These are phyloP conservation scores for Cydonia oblonga DNA, from an alignment of 331 rosid species.

Conservation along the genomic window DNA sequence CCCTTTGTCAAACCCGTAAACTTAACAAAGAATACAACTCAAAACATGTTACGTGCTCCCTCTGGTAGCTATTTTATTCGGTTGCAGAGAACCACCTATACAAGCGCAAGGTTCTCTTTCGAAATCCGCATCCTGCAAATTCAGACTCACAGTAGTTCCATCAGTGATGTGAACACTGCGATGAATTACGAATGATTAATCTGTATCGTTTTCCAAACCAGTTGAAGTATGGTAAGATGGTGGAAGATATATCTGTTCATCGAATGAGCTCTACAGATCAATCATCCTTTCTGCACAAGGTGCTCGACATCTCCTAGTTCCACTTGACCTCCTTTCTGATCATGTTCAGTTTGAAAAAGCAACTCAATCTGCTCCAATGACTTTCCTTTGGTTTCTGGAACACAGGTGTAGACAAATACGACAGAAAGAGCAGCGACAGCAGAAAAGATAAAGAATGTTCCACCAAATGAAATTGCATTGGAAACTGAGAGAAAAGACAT, in stretches of 20 bases:
- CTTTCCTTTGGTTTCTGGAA: slow-evolving; percentile 86
- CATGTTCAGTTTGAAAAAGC: slow-evolving; percentile 48
- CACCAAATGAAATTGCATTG: slow-evolving; percentile 39
- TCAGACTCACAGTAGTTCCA: not conserved
- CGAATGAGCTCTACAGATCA: slow-evolving; percentile 15
- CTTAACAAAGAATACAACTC: too few species aligned
- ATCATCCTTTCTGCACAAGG: slow-evolving; percentile 44
- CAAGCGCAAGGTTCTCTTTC: slow-evolving; percentile 3
- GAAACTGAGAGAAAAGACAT: slow-evolving; percentile 73
- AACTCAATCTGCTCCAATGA: slow-evolving; percentile 74
- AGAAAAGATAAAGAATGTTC: slow-evolving; percentile 66
- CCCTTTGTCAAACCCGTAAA: too few species aligned
- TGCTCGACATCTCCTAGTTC: slow-evolving; percentile 65
- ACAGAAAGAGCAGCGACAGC: slow-evolving; percentile 52
- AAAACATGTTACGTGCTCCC: slow-evolving; percentile 10
- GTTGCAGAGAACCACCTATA: slow-evolving; percentile 8
- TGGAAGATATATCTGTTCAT: not conserved
- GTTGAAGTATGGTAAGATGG: not conserved
- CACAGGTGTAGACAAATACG: slow-evolving; percentile 39
- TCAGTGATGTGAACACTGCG: not conserved
- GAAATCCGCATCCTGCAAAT: not conserved
- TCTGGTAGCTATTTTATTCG: slow-evolving; percentile 6
- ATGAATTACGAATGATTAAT: too few species aligned
- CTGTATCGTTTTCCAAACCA: slow-evolving; percentile 12
- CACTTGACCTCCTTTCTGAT: slow-evolving; percentile 29